Percentiles rank a stretch among this genome's conserved stretches.
Evolutionary conservation across 805 yeast genomes (phyloP).

Genomic region (Wickerhamiella vanderwaltii): DNA sequence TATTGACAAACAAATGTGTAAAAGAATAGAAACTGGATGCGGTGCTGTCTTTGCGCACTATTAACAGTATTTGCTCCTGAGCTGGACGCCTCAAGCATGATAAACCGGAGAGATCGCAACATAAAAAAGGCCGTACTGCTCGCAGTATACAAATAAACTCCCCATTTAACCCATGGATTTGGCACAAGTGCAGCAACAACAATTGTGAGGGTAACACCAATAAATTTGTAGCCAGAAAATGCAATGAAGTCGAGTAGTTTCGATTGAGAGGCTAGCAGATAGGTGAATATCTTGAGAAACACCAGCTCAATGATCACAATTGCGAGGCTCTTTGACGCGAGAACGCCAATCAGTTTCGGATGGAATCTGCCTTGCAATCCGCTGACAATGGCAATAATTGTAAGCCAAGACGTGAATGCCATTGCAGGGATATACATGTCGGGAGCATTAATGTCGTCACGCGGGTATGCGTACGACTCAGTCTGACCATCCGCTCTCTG

Average conservation of each 20-base stretch:
- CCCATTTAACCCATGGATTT: slow-evolving; percentile 35
- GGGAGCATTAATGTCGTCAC: slow-evolving; percentile 85
- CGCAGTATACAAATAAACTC: slow-evolving; percentile 39
- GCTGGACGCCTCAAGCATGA: slow-evolving; percentile 42
- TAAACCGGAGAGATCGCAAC: slow-evolving; percentile 46
- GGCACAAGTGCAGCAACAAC: slow-evolving; percentile 25
- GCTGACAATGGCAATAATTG: slow-evolving; percentile 69
- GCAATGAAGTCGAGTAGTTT: slow-evolving; percentile 75
- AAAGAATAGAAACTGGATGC: slow-evolving; percentile 76
- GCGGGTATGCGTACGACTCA: slow-evolving; percentile 56
- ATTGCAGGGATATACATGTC: slow-evolving; percentile 91
- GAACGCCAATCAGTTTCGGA: slow-evolving; percentile 80
- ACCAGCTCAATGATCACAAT: slow-evolving; percentile 65
- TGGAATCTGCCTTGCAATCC: slow-evolving; percentile 86
- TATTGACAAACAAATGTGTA: slow-evolving; percentile 78
- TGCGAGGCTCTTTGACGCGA: slow-evolving; percentile 77
- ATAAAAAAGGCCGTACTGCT: slow-evolving; percentile 43
- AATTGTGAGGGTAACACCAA: slow-evolving; percentile 39
- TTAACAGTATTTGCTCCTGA: slow-evolving; percentile 43
- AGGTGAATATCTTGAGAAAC: slow-evolving; percentile 69
- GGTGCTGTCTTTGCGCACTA: slow-evolving; percentile 56
- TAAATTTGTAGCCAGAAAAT: slow-evolving; percentile 89
- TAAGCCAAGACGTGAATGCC: slow-evolving; percentile 79
- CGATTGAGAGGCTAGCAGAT: slow-evolving; percentile 57
- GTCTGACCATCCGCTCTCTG: slow-evolving; percentile 28